Evolutionary conservation across 129 eudicot species (phyloP).

Genomic region (Helichrysum umbraculigerum): DNA sequence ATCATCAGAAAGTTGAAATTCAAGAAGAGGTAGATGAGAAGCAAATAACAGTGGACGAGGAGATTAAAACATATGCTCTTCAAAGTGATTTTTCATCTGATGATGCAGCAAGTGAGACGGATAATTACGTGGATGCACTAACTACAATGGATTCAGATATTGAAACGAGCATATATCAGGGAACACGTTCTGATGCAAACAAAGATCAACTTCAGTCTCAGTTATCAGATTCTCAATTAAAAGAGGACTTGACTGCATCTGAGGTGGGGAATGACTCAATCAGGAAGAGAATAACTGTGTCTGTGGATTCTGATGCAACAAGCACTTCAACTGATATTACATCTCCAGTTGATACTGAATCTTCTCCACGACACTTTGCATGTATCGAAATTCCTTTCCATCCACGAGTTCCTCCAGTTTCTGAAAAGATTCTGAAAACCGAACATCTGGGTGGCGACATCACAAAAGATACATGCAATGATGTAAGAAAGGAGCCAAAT

Average conservation of each 20-base stretch:
- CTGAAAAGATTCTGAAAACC: slow-evolving; percentile 32
- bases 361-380: slow-evolving; percentile 25
- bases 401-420: slow-evolving; percentile 22
- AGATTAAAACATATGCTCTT: slow-evolving; percentile 35
- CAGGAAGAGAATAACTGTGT: slow-evolving; percentile 43
- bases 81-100: slow-evolving; percentile 49
- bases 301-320: slow-evolving; percentile 46
- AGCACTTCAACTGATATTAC: slow-evolving; percentile 45
- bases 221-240: slow-evolving; percentile 59
- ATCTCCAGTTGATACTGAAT: slow-evolving; percentile 32
- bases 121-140: slow-evolving; percentile 81
- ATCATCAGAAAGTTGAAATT: slow-evolving; percentile 7
- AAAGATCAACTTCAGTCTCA: slow-evolving; percentile 44
- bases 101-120: slow-evolving; percentile 72
- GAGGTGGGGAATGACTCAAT: slow-evolving; percentile 48
- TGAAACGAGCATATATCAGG: slow-evolving; percentile 42
- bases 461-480: slow-evolving; percentile 25
- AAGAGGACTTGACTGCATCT: slow-evolving; percentile 49
- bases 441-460: slow-evolving; percentile 31
- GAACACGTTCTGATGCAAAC: slow-evolving; percentile 45
- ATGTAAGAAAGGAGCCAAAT: slow-evolving; percentile 28
- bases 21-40: slow-evolving; percentile 34
- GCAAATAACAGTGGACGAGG: slow-evolving; percentile 49
- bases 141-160: slow-evolving; percentile 68
- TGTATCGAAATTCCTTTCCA: slow-evolving; percentile 37